Evolutionary conservation across 2,329 filamentous ascomycete genomes (phyloP).

Genomic region (Coleophoma eucalyptorum): DNA sequence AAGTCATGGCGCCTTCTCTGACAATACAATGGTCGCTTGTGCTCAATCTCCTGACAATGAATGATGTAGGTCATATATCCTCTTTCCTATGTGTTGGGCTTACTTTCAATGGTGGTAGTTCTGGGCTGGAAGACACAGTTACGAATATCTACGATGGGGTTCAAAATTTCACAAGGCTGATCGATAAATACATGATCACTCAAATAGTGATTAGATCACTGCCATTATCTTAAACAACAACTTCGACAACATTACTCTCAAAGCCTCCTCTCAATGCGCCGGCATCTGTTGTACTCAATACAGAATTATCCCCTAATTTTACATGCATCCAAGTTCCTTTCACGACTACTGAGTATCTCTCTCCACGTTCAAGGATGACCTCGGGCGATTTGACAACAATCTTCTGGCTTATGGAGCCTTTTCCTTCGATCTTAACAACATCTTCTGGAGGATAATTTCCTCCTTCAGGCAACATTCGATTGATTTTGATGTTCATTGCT

Average conservation of each 20-base stretch:
- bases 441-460: constrained; percentile 17
- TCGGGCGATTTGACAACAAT: constrained; percentile 23
- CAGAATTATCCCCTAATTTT: constrained; percentile 19
- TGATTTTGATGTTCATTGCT: constrained; percentile 15
- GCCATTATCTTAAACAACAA: neutral
- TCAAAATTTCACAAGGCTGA: too few relatives aligned
- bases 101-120: too few relatives aligned
- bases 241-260: constrained; percentile 4
- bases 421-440: constrained; percentile 26
- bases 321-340: constrained; percentile 32
- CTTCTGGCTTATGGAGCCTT: constrained; percentile 14
- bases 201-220: neutral
- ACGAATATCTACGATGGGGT: too few relatives aligned
- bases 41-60: too few relatives aligned
- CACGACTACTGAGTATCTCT: constrained; percentile 27
- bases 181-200: too few relatives aligned
- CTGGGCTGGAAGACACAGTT: too few relatives aligned
- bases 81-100: too few relatives aligned
- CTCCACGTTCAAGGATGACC: constrained; percentile 23
- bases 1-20: too few relatives aligned
- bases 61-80: too few relatives aligned
- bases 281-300: constrained; percentile 5
- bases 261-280: constrained; percentile 4
- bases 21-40: too few relatives aligned
- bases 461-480: constrained; percentile 26